Conservation (phyloP, 306 rosid genomes). For the Crataegus laevigata region DNA sequence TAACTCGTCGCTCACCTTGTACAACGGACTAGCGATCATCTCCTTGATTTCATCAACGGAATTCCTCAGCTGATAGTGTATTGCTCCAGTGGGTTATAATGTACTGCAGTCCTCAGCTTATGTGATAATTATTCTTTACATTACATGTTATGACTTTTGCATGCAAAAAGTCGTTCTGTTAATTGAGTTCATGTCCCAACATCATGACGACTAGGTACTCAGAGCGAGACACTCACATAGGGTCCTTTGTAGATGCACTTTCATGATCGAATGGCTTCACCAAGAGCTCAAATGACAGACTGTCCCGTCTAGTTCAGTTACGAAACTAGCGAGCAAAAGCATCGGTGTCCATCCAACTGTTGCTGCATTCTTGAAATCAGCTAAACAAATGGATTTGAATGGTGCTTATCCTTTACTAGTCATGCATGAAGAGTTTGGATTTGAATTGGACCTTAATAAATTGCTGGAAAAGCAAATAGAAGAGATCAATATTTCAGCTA, state of each 20-base stretch:
- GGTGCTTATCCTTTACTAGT: conserved; percentile 1
- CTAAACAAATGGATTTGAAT: background rate
- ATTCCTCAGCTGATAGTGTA: too few species aligned
- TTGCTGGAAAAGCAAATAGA: conserved; percentile 14
- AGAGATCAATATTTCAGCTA: conserved; percentile 9
- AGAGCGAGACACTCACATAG: conserved; percentile 12
- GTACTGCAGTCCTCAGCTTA: background rate
- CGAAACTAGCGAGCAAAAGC: conserved; percentile 14
- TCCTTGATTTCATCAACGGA: too few species aligned
- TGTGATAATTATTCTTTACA: background rate
- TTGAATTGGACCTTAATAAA: conserved; percentile 11
- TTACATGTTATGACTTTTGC: background rate
- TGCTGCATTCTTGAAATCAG: conserved; percentile 9
- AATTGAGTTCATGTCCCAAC: conserved; percentile 5
- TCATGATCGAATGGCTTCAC: conserved; percentile 13
- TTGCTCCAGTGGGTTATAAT: background rate
- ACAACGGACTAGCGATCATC: too few species aligned
- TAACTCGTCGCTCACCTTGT: too few species aligned
- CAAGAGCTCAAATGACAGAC: conserved; percentile 5
- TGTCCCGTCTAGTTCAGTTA: conserved; percentile 15
- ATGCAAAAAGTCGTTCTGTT: background rate
- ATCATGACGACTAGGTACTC: conserved; percentile 7
- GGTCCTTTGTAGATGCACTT: conserved; percentile 18
- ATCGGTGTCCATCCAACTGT: conserved; percentile 8
- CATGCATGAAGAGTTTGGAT: background rate